Base-by-base conservation (phyloP, 768 basidiomycete genomes). In the Auriscalpium orientale region DNA sequence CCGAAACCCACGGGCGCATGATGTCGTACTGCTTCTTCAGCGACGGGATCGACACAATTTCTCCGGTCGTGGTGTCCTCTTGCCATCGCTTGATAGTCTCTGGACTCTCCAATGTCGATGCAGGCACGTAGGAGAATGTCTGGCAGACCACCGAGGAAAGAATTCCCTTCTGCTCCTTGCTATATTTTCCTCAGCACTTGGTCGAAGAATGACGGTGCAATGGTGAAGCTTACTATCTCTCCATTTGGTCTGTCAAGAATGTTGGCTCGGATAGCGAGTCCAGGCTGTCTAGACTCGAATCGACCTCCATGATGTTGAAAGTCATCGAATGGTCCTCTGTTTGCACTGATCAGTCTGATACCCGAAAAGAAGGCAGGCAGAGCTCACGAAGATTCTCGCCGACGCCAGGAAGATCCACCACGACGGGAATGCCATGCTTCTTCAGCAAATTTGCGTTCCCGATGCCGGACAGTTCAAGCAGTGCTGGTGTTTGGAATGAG, bases 321-420 rank as follows among this genome's bases (percentile, higher is more conserved):
- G 46, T 45, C 16, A 37, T 54, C 13, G 60, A 34, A 51, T 65
- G 62, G 35, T 65, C 64, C 61, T 67, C 52, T 37, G 63, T 28
- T 13, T 47, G 1, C 7, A 20, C 12, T 20, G 35, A 20, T 18
- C 13, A 10, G 13, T 4, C 9, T 22, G 10, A 18, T 8, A 18
- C 8, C 43, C 8, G 16, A 11, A 5, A 20, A 21, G 37, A n/a
- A 2, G 6, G 4, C 37, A 28, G 28, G 28, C 28, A 7, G 28
- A 28, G 67, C 70, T 68, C 65, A 56, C 69, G 73, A 35, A 73
- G 64, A 50, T 72, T 74, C 57, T 74, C 70, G 15, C 71, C 69
- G 4, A 71, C 72, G 12, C 69, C 66, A 37, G 68, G 71, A 33
- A 70, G 65, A 46, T 72, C 64, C n/a, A 74, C 38, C 48, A 66